phyloP scores from a whole-genome alignment of 306 rosid genomes.

The Lablab purpureus region DNA sequence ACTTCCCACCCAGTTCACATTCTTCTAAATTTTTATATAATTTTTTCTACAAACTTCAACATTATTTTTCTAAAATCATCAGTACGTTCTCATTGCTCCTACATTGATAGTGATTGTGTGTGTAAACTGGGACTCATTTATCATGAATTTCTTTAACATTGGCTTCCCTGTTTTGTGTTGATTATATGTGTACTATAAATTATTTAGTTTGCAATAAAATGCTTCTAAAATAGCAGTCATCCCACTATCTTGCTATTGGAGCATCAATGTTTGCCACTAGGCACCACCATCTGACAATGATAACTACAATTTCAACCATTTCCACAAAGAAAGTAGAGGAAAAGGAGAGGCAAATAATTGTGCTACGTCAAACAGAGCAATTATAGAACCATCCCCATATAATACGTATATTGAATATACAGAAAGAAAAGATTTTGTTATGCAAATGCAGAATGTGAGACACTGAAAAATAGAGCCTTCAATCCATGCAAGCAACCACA shows the following conservation, averaged over 20 bases:
- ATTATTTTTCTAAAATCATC: neutral
- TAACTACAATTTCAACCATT: neutral
- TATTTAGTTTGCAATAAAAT: neutral
- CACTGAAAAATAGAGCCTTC: neutral
- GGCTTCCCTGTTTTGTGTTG: neutral
- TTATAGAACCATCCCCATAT: neutral
- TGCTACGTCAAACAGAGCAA: constrained; percentile 25
- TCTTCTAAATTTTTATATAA: neutral
- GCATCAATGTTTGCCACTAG: neutral
- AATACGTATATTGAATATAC: neutral
- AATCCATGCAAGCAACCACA: constrained; percentile 11
- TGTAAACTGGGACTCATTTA: neutral
- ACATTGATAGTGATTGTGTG: neutral
- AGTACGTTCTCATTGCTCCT: neutral
- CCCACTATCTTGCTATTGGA: neutral
- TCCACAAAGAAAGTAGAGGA: neutral
- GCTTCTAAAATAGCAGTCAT: neutral
- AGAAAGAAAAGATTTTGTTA: neutral
- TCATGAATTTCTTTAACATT: neutral
- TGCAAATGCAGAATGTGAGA: constrained; percentile 12
- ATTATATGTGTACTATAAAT: neutral
- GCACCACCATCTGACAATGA: neutral
- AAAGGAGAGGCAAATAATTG: neutral
- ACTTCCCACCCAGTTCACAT: neutral
- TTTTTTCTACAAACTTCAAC: neutral